Conservation (phyloP, 2,329 filamentous ascomycete species). For the Aspergillus sp. region DNA sequence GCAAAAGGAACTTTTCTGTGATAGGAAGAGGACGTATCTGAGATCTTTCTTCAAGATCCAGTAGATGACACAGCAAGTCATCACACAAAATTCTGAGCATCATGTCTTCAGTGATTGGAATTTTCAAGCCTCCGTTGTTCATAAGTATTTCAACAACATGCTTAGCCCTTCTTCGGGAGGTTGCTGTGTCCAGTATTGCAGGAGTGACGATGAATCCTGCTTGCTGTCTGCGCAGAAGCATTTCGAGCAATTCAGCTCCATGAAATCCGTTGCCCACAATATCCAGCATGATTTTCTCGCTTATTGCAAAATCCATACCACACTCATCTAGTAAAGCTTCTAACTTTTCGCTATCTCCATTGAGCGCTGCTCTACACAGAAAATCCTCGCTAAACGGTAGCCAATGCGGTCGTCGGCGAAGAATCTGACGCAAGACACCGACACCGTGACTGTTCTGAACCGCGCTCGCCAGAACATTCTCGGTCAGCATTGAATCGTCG, state of each 20-base stretch:
- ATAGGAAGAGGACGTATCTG: background rate
- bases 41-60: background rate
- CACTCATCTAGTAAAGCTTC: background rate
- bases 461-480: background rate
- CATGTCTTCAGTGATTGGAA: background rate
- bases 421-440: background rate
- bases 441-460: fast-evolving
- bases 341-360: background rate
- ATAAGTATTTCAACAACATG: background rate
- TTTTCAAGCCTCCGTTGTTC: background rate
- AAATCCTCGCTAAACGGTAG: background rate
- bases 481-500: background rate
- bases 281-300: background rate
- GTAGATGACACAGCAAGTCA: background rate
- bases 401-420: background rate
- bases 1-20: background rate
- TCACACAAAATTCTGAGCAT: background rate
- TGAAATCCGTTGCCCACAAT: too few species aligned
- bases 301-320: background rate
- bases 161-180: background rate
- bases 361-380: background rate
- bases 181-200: background rate
- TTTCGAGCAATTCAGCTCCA: background rate
- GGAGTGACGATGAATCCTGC: background rate
- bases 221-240: background rate